Percentiles rank a stretch among this genome's conserved stretches.
Conservation (phyloP, 2,329 filamentous ascomycete genomes). For the Fusarium sp. region DNA sequence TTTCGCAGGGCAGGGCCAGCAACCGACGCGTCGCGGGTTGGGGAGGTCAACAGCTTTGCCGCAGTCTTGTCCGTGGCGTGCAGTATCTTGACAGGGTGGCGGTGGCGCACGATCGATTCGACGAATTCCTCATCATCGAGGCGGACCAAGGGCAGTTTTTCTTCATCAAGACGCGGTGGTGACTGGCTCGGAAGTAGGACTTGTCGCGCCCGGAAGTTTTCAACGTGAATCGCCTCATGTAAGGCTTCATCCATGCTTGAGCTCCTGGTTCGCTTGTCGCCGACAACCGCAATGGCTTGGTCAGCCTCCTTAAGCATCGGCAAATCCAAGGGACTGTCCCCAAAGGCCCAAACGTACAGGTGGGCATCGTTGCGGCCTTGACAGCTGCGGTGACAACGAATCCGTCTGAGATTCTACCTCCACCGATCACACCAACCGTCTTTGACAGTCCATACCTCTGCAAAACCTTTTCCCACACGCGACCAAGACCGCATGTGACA, state of each 20-base stretch:
- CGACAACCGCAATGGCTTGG: conserved; percentile 66
- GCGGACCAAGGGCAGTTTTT: conserved; percentile 55
- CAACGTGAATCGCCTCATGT: conserved; percentile 52
- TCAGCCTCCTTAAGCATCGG: conserved; percentile 67
- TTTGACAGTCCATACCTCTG: conserved; percentile 53
- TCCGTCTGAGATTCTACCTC: conserved; percentile 58
- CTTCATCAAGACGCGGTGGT: conserved; percentile 55
- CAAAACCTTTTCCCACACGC: conserved; percentile 68
- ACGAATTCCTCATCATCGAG: conserved; percentile 46
- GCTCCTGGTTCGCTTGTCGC: conserved; percentile 59
- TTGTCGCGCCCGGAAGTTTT: conserved; percentile 58
- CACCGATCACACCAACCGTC: conserved; percentile 63
- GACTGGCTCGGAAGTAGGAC: conserved; percentile 55
- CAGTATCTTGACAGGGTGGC: conserved; percentile 46
- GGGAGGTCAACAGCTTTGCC: conserved; percentile 64
- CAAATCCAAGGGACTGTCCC: conserved; percentile 69
- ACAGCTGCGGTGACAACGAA: conserved; percentile 62
- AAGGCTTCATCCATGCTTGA: conserved; percentile 64
- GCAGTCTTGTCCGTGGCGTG: conserved; percentile 58
- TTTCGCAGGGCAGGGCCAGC: conserved; percentile 59
- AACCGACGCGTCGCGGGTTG: conserved; percentile 62
- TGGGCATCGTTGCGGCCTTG: conserved; percentile 56
- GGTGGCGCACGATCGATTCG: conserved; percentile 44
- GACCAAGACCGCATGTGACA: conserved; percentile 65
- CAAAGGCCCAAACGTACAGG: conserved; percentile 68